phyloP scores from a whole-genome alignment of 768 basidiomycete genomes.

The Phylloporus scabripes region DNA sequence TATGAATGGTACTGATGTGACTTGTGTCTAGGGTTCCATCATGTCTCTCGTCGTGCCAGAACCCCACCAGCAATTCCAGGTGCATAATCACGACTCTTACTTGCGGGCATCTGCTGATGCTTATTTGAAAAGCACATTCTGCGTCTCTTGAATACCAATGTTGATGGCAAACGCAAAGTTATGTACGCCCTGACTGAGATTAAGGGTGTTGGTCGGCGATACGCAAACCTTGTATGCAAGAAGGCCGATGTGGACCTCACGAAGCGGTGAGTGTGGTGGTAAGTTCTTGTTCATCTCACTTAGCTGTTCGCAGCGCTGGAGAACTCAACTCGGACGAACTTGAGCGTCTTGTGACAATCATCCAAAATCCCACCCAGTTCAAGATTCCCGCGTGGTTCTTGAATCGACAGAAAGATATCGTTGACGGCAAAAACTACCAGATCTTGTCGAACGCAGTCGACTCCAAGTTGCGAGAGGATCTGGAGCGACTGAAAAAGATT shows the following conservation, averaged over 20 bases:
- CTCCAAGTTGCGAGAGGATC: slow-evolving; percentile 96
- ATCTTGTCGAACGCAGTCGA: slow-evolving; percentile 95
- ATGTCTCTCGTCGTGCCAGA: slow-evolving; percentile 99
- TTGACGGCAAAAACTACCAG: slow-evolving; percentile 95
- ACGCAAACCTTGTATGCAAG: slow-evolving; percentile 99
- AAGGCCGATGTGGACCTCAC: slow-evolving; percentile 98
- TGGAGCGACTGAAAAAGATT: slow-evolving; percentile 99
- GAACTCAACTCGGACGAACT: slow-evolving; percentile 99
- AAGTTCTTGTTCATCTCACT: slow-evolving; percentile 1
- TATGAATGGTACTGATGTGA: slow-evolving; percentile 14
- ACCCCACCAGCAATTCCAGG: slow-evolving; percentile 93
- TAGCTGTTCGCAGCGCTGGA: slow-evolving; percentile 63
- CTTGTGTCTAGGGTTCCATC: slow-evolving; percentile 17
- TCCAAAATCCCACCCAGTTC: slow-evolving; percentile 99
- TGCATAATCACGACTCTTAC: slow-evolving; percentile 27
- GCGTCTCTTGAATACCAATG: slow-evolving; percentile 99
- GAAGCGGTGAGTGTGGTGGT: slow-evolving; percentile 74
- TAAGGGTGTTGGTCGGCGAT: slow-evolving; percentile 99
- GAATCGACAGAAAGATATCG: slow-evolving; percentile 97
- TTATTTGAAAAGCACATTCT: slow-evolving; percentile 76
- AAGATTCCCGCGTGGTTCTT: slow-evolving; percentile 99
- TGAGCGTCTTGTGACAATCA: slow-evolving; percentile 97
- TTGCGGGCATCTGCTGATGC: slow-evolving; percentile 1
- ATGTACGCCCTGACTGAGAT: slow-evolving; percentile 99
- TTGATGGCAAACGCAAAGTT: slow-evolving; percentile 98